phyloP scores from a whole-genome alignment of 306 rosid species.

The Canavalia ensiformis region DNA sequence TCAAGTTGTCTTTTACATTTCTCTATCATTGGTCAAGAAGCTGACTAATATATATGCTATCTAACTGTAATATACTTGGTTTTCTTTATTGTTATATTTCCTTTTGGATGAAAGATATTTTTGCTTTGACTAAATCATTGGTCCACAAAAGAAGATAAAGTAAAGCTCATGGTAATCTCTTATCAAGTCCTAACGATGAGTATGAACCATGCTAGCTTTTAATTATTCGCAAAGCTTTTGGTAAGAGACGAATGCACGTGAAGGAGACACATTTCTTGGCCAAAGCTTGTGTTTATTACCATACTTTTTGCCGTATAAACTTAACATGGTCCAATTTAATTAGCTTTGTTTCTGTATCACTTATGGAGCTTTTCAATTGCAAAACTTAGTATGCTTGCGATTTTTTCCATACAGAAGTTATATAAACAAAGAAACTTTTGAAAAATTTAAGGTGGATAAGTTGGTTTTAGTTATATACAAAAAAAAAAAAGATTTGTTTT shows the following conservation, averaged over 20 bases:
- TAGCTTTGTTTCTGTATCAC: no score
- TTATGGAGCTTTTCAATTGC: no score
- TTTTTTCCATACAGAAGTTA: no score
- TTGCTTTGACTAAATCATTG: constrained; percentile 7
- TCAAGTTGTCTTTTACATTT: constrained; percentile 42
- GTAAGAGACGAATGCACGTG: constrained; percentile 32
- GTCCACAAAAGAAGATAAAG: constrained; percentile 6
- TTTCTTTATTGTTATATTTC: background rate
- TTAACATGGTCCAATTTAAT: background rate
- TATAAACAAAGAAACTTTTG: no score
- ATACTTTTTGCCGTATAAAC: background rate
- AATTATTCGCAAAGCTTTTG: background rate
- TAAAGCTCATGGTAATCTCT: background rate
- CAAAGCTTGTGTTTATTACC: background rate
- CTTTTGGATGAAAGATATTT: background rate
- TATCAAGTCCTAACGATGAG: background rate
- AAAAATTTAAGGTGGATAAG: no score
- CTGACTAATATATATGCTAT: background rate
- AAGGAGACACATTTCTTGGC: constrained; percentile 12
- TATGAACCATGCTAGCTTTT: background rate
- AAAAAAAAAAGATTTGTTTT: no score
- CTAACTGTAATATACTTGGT: background rate
- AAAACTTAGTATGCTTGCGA: no score
- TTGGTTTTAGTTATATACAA: no score
- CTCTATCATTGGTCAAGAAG: background rate